Base-by-base conservation (phyloP, 495 filamentous ascomycete species). In the Cladorrhinum samala region DNA sequence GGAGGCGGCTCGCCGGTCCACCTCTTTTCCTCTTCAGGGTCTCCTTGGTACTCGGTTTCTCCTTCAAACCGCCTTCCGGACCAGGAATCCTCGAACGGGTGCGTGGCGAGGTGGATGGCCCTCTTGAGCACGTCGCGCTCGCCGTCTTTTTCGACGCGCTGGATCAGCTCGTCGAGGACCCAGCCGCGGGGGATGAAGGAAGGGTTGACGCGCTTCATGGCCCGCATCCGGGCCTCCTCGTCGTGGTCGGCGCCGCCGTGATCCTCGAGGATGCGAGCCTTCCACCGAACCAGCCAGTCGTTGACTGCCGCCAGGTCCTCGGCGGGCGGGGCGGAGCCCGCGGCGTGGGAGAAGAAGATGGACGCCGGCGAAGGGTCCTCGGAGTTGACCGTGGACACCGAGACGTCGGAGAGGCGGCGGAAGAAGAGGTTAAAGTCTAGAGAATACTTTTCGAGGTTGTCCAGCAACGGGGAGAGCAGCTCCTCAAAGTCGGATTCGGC, bases 371-470 rank as follows among this genome's bases (percentile, higher is more conserved):
- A 72, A 73, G 44, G 85, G 17, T 82, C 78, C 13, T 84, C 75
- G 0, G 80, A 84, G 48, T 80, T 76, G 8, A 94, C 40, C 11
- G 83, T 75, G 1, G 70, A 64, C 5, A 90, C 36, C 2, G 68
- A 71, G 14, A 94, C 53, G 3, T 68, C 56, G 9, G 82, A 82
- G 0, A 98, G 72, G 4, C 83, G 79, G 2, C 93, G 77, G 78
- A 97, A 96, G 66, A 91, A 91, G 55, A 89, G 86, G 61, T 92
- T 86, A 72, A 94, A 98, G 65, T 98, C 93, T 19, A 98, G 68
- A 57, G 89, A 83, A 23, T 88, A 68, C 2, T 77, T 75, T 61
- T 95, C 87, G 60, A 98, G 73, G 0, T 82, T 83, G 62, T 96
- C 89, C n/a, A 98, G 72, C 13, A 89, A 67, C 44, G 87, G 85